phyloP scores from a whole-genome alignment of 129 eudicot genomes.

The Helichrysum umbraculigerum region DNA sequence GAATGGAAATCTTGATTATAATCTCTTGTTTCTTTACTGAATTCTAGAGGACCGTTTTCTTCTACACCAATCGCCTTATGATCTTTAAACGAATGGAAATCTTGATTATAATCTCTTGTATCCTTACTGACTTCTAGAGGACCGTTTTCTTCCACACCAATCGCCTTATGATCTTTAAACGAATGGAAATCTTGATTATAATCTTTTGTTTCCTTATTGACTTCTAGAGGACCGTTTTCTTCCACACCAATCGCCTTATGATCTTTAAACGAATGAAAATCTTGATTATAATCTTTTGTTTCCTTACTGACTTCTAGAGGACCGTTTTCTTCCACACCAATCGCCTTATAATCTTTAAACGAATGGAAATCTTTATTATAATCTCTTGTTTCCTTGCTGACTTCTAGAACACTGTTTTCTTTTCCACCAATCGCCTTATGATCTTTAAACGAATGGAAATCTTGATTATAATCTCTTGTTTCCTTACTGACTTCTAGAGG shows the following conservation, averaged over 20 bases:
- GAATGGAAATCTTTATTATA: slow-evolving; percentile 12
- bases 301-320: slow-evolving; percentile 34
- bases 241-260: neutral
- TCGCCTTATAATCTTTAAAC: slow-evolving; percentile 16
- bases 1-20: slow-evolving; percentile 11
- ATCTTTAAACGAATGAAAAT: slow-evolving; percentile 14
- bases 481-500: slow-evolving; percentile 34
- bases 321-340: slow-evolving; percentile 9
- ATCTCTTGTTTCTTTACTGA: slow-evolving; percentile 20
- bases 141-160: slow-evolving; percentile 8
- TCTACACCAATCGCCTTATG: neutral
- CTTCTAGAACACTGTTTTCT: slow-evolving; percentile 33
- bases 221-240: slow-evolving; percentile 33
- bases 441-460: slow-evolving; percentile 16
- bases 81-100: slow-evolving; percentile 15
- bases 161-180: slow-evolving; percentile 14
- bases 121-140: slow-evolving; percentile 34
- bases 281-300: slow-evolving; percentile 18
- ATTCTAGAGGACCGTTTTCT: slow-evolving; percentile 33
- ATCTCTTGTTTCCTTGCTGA: slow-evolving; percentile 16
- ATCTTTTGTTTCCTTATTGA: slow-evolving; percentile 20
- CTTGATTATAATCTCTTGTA: slow-evolving; percentile 18
- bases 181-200: slow-evolving; percentile 10
- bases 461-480: slow-evolving; percentile 18
- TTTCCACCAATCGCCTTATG: neutral